These are phyloP conservation scores for Neurospora sp. DNA, from an alignment of 495 filamentous ascomycete genomes.

Conservation along the genomic window DNA sequence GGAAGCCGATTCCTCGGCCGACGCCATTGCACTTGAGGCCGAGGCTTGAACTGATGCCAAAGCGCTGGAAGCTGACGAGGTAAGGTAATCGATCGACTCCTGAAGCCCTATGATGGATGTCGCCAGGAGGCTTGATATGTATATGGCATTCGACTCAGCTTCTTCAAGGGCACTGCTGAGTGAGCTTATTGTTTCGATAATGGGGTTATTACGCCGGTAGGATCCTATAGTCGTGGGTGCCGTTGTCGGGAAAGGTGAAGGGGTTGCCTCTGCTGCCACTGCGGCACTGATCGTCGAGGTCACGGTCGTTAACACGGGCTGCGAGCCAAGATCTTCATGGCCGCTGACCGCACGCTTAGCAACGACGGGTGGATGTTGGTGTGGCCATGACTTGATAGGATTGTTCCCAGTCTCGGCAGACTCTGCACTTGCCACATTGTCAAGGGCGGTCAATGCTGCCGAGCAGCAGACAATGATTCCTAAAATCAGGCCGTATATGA, in stretches of 20 bases:
- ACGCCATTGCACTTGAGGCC: slow-evolving; percentile 7
- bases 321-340: neutral
- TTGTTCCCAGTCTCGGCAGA: neutral
- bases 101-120: slow-evolving; percentile 9
- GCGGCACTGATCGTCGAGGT: neutral
- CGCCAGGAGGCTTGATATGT: slow-evolving; percentile 6
- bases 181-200: slow-evolving; percentile 7
- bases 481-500: neutral
- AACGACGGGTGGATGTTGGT: neutral
- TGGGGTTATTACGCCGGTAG: neutral
- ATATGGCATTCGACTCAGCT: neutral
- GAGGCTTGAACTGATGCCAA: slow-evolving; percentile 8
- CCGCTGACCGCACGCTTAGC: neutral
- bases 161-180: slow-evolving; percentile 12
- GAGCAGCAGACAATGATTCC: neutral
- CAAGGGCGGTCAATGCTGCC: neutral
- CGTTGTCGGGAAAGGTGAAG: neutral
- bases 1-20: slow-evolving; percentile 7
- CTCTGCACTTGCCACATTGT: neutral
- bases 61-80: slow-evolving; percentile 10
- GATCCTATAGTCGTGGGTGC: neutral
- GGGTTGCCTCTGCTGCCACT: neutral
- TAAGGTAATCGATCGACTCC: slow-evolving; percentile 5
- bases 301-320: neutral
- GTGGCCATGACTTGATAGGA: neutral